These are phyloP conservation scores for Oxytropis ochrocephala DNA, from an alignment of 306 rosid species.

Conservation along the genomic window DNA sequence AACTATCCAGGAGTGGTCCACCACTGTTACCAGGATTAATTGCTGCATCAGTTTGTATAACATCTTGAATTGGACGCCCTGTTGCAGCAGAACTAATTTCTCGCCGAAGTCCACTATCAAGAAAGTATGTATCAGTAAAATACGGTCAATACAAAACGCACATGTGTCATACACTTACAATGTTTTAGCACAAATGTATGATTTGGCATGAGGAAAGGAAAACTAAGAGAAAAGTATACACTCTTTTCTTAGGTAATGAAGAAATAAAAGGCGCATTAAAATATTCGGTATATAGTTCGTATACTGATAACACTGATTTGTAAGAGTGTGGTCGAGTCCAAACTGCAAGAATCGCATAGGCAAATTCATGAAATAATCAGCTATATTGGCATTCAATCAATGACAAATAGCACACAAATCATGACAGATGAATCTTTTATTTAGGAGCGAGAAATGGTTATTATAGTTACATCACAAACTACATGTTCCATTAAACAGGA, in stretches of 20 bases:
- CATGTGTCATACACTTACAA: neutral
- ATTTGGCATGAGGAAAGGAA: constrained; percentile 2
- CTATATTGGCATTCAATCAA: constrained; percentile 1
- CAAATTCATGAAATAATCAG: neutral
- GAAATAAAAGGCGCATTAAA: neutral
- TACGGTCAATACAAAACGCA: neutral
- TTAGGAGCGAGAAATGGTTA: neutral
- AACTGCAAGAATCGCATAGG: constrained; percentile 54
- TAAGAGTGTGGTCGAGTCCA: constrained; percentile 97
- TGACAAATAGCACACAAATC: neutral
- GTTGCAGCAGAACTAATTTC: constrained; percentile 99
- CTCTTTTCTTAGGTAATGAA: neutral
- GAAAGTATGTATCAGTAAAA: constrained; percentile 16
- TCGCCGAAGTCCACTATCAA: constrained; percentile 84
- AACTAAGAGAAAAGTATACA: neutral
- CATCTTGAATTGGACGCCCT: constrained; percentile 98
- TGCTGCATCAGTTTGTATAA: constrained; percentile 99
- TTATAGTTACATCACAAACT: neutral
- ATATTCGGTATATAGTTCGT: neutral
- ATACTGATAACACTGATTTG: constrained; percentile 92
- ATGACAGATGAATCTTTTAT: no score
- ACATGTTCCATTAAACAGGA: neutral
- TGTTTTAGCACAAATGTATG: neutral
- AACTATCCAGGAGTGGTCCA: constrained; percentile 96
- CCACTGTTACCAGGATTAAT: constrained; percentile 99